Base-by-base conservation (phyloP, 1,139 yeast genomes). In the Debaryomyces sp. region DNA sequence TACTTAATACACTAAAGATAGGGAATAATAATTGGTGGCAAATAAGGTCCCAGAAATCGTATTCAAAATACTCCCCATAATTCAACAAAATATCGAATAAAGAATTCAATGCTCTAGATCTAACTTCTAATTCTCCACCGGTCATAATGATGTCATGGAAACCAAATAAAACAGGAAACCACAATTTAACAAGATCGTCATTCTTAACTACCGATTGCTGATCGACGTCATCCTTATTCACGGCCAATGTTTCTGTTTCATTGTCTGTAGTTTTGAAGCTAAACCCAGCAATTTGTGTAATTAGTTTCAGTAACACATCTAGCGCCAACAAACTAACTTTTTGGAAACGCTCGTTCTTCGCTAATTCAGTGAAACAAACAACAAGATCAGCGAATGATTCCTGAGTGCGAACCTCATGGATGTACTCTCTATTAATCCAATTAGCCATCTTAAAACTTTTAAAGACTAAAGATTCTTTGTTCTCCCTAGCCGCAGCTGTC, bases 51-150 rank as follows among this genome's bases (percentile, higher is more conserved):
- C 99, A 95, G 60, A 90, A 89, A 29, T 77, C 81, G 17, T 77
- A 71, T 55, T 83, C 84, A 63, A 92, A 95, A 52, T 84, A 78
- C 22, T 79, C 79, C 24, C 99, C 99, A 61, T 88, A 85, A 50
- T 85, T 85, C 46, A 85, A 85, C 49, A 95, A 70, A 5, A 89
- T 79, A 56, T 89, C 95, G 69, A 95, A 95, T 72, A 94, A 77
- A 58, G 80, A 83, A 53, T 85, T 87, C 60, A 94, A 75, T 0
- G 98, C 97, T 49, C 92, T 77, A 0, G 98, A 89, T 58, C 99
- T 81, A 5, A 92, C 97, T 67, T 95, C 99, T 49, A 95, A 73
- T 66, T 95, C 99, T 52, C 88, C 92, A 4, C 97, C 97, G 1
- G 87, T 85, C 96, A 92, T 89, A 30, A 92, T 89, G 8, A 94